Evolutionary conservation across 345 rosid genomes (phyloP).

Genomic region (Salix brachista): DNA sequence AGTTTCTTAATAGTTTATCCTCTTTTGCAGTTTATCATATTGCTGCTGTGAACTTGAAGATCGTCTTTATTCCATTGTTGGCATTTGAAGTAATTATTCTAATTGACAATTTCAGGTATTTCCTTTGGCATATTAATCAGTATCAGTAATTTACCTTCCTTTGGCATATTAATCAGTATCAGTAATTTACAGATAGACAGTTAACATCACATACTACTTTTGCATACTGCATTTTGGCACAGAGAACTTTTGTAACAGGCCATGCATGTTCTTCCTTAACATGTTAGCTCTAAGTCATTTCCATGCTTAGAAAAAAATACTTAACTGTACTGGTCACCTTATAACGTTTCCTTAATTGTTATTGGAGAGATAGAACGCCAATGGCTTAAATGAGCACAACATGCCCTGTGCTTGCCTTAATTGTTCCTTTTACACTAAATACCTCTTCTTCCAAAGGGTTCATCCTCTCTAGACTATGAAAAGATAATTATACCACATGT

Average conservation of each 20-base stretch:
- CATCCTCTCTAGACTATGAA: neutral
- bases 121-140: slow-evolving; percentile 1
- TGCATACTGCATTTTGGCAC: neutral
- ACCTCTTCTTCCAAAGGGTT: neutral
- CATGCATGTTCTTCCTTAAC: slow-evolving; percentile 1
- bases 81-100: slow-evolving; percentile 71
- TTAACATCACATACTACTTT: neutral
- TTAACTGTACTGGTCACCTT: neutral
- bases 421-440: neutral
- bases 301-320: neutral
- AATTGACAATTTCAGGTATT: slow-evolving; percentile 87
- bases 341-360: neutral
- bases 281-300: neutral
- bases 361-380: neutral
- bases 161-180: neutral
- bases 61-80: slow-evolving; percentile 78
- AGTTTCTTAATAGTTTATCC: slow-evolving; percentile 4
- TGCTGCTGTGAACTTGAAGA: slow-evolving; percentile 81
- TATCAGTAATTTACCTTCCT: neutral
- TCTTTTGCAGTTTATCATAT: slow-evolving; percentile 39
- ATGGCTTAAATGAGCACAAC: neutral
- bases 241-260: neutral
- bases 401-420: neutral
- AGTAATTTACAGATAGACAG: neutral
- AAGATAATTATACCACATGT: neutral